Base-by-base conservation (phyloP, 1,284 basidiomycete species). In the Irpex sp. region DNA sequence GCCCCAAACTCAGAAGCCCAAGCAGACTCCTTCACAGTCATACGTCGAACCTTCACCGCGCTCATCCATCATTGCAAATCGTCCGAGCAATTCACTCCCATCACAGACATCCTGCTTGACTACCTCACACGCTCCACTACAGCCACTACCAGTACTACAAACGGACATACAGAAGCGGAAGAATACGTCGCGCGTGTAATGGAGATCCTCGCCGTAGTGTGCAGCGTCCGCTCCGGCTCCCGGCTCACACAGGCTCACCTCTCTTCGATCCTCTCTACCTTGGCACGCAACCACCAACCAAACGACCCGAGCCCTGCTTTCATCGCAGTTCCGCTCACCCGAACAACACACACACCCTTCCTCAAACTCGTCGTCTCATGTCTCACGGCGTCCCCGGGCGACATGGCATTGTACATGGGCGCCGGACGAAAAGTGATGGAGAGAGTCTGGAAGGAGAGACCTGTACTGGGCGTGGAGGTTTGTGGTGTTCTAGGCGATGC, bases 1-100 rank as follows among this genome's bases (percentile, higher is more conserved):
- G 75, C 79, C n/a, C 71, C 72, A 5, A 63, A 76, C 7, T 73
- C 81, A 0, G 79, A 81, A n/a, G 54, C 54, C 34, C n/a, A 8
- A 9, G 19, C 7, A 36, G 66, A 71, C 6, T 81, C 84, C 0
- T 81, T 79, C 63, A 85, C 78, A 0, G 80, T 92, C 15, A 70
- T 91, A 31, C 85, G 88, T 4, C 84, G 91, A n/a, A 79, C 89
- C 2, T 74, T 93, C 4, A 96, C 92, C 0, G 88, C 93, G 0
- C 76, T 94, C 15, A 85, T 91, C 4, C 94, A 96, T 72, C 92
- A 96, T 71, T 89, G 88, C 68, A 87, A 89, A 64, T 80, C 79
- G 19, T 74, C 87, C 0, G 86, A 89, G 19, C 83, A 87, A 60
- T 91, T 92, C 69, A 73, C 81, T 5, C 74, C 82, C 0, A 68